Conservation (phyloP, 176 grass and related monocot species). For the Bothriochloa decipiens region DNA sequence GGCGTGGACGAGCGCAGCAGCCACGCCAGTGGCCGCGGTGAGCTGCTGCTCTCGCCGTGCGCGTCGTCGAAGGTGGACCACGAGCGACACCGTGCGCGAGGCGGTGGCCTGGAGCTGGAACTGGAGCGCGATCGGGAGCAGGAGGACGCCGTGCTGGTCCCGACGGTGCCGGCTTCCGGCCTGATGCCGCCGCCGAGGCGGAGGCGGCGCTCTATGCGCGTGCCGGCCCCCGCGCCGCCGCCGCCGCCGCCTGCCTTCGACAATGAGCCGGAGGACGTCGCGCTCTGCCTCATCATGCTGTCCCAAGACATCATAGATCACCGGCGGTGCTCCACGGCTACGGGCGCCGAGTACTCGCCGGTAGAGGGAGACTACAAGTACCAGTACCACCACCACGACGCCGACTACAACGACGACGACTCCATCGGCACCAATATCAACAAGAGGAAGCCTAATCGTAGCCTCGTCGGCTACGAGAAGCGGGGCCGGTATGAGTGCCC, state of each 20-base stretch:
- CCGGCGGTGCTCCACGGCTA: not conserved
- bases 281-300: constrained; percentile 66
- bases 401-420: constrained; percentile 17
- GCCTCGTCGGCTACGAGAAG: constrained; percentile 4
- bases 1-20: not conserved
- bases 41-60: constrained; percentile 32
- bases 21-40: constrained; percentile 23
- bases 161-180: not conserved
- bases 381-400: constrained; percentile 30
- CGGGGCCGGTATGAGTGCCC: constrained; percentile 49
- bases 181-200: constrained; percentile 41
- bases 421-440: not conserved
- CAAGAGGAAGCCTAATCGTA: not conserved
- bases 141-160: constrained; percentile 1
- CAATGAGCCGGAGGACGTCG: constrained; percentile 56
- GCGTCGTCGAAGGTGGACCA: constrained; percentile 18
- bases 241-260: constrained; percentile 15
- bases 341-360: not conserved
- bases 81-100: constrained; percentile 30
- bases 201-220: constrained; percentile 41
- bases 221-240: constrained; percentile 25
- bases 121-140: not conserved
- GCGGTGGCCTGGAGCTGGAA: not conserved
- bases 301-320: constrained; percentile 36
- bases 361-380: constrained; percentile 1